Evolutionary conservation across 768 basidiomycete genomes (phyloP).

Genomic region (Xerocomellus intermedius): DNA sequence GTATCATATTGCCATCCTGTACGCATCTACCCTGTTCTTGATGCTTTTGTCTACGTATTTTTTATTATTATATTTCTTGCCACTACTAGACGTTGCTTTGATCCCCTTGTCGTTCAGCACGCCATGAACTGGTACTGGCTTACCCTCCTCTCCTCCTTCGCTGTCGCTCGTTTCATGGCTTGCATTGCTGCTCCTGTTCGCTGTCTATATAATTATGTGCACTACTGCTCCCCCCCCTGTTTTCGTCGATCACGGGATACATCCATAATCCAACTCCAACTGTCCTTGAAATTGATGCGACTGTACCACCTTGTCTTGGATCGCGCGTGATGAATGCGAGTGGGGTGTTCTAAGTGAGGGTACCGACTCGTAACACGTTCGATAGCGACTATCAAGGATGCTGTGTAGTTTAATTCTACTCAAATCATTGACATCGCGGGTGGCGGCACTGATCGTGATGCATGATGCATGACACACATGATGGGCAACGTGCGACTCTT

Average conservation of each 20-base stretch:
- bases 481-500: background rate
- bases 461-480: background rate
- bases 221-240: background rate
- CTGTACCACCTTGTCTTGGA: background rate
- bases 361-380: background rate
- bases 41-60: conserved; percentile 16
- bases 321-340: background rate
- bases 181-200: background rate
- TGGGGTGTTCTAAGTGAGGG: background rate
- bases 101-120: conserved; percentile 3
- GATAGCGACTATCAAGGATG: background rate
- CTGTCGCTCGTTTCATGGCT: conserved; percentile 17
- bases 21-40: conserved; percentile 7
- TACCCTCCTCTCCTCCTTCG: conserved; percentile 5
- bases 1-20: conserved; percentile 3
- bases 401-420: background rate
- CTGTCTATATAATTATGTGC: conserved; percentile 8
- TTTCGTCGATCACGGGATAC: conserved; percentile 2
- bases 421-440: background rate
- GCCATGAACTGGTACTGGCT: conserved; percentile 18
- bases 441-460: background rate
- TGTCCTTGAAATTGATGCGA: background rate
- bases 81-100: conserved; percentile 2
- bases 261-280: background rate
- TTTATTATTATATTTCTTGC: conserved; percentile 10